Evolutionary conservation across 2,329 filamentous ascomycete genomes (phyloP), one percentile per base, ranked within the genome.

Genomic region (Exophiala sp.): DNA sequence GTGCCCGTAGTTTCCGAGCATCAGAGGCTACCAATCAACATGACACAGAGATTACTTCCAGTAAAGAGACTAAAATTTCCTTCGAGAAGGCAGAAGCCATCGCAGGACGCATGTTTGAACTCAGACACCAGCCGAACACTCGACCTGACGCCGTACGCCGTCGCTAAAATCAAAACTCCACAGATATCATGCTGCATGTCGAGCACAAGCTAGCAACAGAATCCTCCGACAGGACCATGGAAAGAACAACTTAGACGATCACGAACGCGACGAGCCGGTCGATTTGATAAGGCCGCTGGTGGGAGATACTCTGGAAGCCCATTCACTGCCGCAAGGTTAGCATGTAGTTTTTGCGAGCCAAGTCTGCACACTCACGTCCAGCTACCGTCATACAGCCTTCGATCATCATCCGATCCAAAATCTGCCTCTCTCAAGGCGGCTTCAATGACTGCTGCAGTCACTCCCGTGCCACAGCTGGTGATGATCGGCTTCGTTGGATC

Each of bases 361-460:
- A 33, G 7, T 38, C 10, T 24, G 44, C 32, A 39, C 36, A 86
- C 88, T 84, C 78, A 95, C 81, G 94, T 97, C 94, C 94, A 99
- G 71, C 91, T 96, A 44, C 94, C 94, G 70, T 99, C 94, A 66
- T 99, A 99, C 18, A 99, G 78, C 67, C 81, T 85, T 62, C 89
- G 82, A 50, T 82, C 81, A 57, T 85, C 80, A 0, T 81, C 72
- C 3, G 82, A 76, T 1, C 87, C 88, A 66, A 84, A 91, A 1
- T 85, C 86, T 18, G 91, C 89, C 70, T 90, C 85, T 29, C 83
- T 83, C 50, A 99, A 74, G 1, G 91, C 94, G 35, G 91, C 87
- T 68, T 99, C 94, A 39, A 99, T 83, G 40, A 96, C 83, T 14
- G 89, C 89, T 6, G 94, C 94, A 9, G 91, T 97, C 47, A 99